phyloP scores from a whole-genome alignment of 441 rosid genomes.

The Melastoma candidum region DNA sequence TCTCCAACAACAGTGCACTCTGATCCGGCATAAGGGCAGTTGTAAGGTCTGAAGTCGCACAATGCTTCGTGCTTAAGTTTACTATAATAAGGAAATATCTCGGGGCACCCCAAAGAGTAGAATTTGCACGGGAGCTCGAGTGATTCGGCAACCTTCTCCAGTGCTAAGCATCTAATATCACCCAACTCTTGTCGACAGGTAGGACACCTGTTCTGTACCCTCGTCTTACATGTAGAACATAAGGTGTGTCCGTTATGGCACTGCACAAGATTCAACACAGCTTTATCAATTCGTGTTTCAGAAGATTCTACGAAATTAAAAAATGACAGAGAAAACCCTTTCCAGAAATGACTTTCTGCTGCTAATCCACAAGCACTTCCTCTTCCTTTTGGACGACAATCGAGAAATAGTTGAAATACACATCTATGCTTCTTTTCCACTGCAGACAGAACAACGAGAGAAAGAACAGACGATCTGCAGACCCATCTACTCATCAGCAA shows the following conservation, averaged over 20 bases:
- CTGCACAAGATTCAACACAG: conserved; percentile 5
- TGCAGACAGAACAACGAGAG: no score
- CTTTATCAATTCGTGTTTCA: not conserved
- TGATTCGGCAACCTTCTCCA: conserved; percentile 23
- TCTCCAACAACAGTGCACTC: conserved; percentile 18
- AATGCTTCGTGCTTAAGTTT: conserved; percentile 21
- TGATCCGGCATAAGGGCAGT: conserved; percentile 22
- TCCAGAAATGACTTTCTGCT: no score
- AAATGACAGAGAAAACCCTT: no score
- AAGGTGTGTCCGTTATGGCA: conserved; percentile 23
- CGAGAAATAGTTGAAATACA: no score
- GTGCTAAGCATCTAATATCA: conserved; percentile 20
- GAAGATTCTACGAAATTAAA: not conserved
- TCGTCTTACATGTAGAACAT: conserved; percentile 22
- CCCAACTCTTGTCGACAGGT: conserved; percentile 22
- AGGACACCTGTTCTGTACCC: conserved; percentile 22
- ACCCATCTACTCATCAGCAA: not conserved
- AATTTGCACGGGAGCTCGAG: conserved; percentile 22
- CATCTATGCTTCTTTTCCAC: no score
- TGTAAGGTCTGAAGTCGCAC: conserved; percentile 22
- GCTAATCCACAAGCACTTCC: no score
- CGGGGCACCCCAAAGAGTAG: conserved; percentile 20
- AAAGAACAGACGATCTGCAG: not conserved
- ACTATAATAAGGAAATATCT: conserved; percentile 21
- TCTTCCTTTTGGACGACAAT: no score